phyloP scores from a whole-genome alignment of 306 rosid genomes.

The Rosa lucieae region DNA sequence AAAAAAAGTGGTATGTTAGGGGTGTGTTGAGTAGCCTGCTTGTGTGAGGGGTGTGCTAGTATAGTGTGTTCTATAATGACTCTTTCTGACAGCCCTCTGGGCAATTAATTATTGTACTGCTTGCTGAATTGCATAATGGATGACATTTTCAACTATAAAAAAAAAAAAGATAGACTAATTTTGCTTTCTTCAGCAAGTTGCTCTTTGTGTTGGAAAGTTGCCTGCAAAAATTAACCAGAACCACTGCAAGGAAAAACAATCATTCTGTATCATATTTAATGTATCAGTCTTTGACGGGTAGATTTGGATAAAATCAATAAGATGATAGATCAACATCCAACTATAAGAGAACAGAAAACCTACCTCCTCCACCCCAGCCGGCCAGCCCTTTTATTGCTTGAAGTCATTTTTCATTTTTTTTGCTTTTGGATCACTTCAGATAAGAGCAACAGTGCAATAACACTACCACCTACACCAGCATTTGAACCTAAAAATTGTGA shows the following conservation, averaged over 20 bases:
- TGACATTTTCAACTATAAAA: too few relatives aligned
- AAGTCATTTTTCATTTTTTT: neutral
- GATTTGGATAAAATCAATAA: neutral
- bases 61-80: too few relatives aligned
- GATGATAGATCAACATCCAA: constrained; percentile 8
- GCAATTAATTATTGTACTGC: too few relatives aligned
- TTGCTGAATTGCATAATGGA: too few relatives aligned
- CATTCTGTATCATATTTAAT: neutral
- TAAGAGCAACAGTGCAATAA: neutral
- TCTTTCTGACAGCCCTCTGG: too few relatives aligned
- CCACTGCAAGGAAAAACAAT: neutral
- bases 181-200: constrained; percentile 85
- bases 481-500: neutral
- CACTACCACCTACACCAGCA: neutral
- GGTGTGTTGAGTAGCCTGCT: too few relatives aligned
- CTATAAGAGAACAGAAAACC: constrained; percentile 12
- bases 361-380: constrained; percentile 74
- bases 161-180: constrained; percentile 46
- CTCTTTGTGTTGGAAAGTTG: constrained; percentile 64
- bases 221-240: constrained; percentile 40
- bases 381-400: constrained; percentile 69
- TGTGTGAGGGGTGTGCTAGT: too few relatives aligned
- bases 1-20: too few relatives aligned
- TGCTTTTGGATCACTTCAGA: neutral
- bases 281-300: neutral